Conservation (phyloP, 2,329 filamentous ascomycete genomes). For the Atkinsonella hypoxylon region DNA sequence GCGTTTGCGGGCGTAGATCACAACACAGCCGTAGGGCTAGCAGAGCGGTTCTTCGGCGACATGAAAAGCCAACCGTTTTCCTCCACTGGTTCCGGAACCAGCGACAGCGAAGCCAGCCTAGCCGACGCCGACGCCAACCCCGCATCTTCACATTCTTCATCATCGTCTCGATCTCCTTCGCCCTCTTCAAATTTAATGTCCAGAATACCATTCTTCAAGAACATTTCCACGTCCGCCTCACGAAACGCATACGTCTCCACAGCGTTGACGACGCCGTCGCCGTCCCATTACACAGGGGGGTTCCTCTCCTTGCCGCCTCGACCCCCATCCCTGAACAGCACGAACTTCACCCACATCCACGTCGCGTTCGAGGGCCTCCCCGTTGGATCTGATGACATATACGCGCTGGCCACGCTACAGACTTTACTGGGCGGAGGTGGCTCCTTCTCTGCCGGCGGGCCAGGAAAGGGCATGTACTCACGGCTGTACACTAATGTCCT, state of each 20-base stretch:
- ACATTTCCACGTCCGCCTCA: conserved; percentile 63
- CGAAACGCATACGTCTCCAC: conserved; percentile 44
- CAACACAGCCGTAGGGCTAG: conserved; percentile 61
- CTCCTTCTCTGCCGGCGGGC: conserved; percentile 91
- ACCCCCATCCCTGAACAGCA: conserved; percentile 65
- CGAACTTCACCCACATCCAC: conserved; percentile 83
- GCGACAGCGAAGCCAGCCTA: conserved; percentile 21
- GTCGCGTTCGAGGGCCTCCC: conserved; percentile 91
- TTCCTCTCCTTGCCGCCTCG: conserved; percentile 77
- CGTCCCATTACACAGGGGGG: conserved; percentile 84
- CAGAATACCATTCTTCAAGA: conserved; percentile 83
- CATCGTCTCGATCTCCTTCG: conserved; percentile 21
- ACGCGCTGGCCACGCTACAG: conserved; percentile 88
- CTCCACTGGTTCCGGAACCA: conserved; percentile 47
- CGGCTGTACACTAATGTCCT: conserved; percentile 94
- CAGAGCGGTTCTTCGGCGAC: conserved; percentile 81
- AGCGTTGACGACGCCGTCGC: conserved; percentile 42
- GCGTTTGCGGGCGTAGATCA: conserved; percentile 91
- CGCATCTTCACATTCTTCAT: conserved; percentile 21
- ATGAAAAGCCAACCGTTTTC: conserved; percentile 50
- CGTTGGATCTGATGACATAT: conserved; percentile 84
- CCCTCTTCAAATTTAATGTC: conserved; percentile 60
- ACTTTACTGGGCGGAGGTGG: conserved; percentile 92
- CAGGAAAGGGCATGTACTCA: conserved; percentile 98
- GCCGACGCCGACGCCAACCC: conserved; percentile 23